Evolutionary conservation across 495 filamentous ascomycete species (phyloP), one percentile per base, ranked within the genome.

Genomic region (Jackrogersella multiformis): DNA sequence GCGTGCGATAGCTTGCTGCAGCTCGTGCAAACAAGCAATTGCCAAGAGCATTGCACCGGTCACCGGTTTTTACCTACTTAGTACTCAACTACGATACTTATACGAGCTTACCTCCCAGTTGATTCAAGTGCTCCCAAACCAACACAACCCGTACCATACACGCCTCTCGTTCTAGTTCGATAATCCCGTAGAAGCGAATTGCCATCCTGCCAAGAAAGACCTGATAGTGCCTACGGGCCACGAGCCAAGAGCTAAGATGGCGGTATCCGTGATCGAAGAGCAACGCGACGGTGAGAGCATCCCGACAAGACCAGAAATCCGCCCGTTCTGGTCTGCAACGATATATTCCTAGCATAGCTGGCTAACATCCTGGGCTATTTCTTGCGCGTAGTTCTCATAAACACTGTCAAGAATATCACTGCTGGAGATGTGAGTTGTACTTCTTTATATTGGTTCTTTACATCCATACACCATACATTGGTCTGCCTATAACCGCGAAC

Each of bases 321-420:
- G n/a, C 5, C 53, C 34, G 5, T 46, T 61, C 51, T 34, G 15
- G 20, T 41, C 23, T 20, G 23, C 44, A 26, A 18, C 44, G 53
- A 52, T 24, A 15, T n/a, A 21, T 59, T 48, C 18, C 5, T 49
- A 12, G 49, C 56, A 21, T 36, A 23, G 30, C 2, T 53, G 9
- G 56, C 69, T 74, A 52, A 68, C 55, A 20, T 54, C 38, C 52
- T 34, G 30, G n/a, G 23, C 18, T 36, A 30, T 51, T 26, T 32
- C 13, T 13, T 30, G 23, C 32, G 26, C 38, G 38, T 18, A 86
- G 84, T 80, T 61, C 77, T 88, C 53, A 77, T 88, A 66, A 77
- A 83, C 24, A 82, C 80, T 12, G 82, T 89, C 42, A 84, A 80
- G 66, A 74, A 74, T 48, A 86, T 86, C 35, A 84, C 84, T 61